Evolutionary conservation across 805 yeast genomes (phyloP).

Genomic region (Nakazawaea wickerhamii): DNA sequence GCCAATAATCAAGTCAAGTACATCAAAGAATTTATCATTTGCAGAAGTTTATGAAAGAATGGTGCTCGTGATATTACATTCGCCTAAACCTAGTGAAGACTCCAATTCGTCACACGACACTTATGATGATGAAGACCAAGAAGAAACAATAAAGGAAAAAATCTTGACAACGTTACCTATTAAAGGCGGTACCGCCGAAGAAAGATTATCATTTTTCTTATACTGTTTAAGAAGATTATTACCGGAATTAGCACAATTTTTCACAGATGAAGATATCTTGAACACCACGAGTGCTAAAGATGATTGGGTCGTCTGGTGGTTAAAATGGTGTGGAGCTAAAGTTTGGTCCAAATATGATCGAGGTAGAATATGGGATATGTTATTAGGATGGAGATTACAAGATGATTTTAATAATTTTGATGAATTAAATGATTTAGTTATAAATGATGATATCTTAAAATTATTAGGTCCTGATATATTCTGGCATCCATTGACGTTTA

Average conservation of each 20-base stretch:
- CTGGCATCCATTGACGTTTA: slow-evolving; percentile 43
- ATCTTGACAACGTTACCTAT: slow-evolving; percentile 37
- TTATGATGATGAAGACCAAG: slow-evolving; percentile 16
- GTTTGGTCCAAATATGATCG: slow-evolving; percentile 77
- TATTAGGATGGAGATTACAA: slow-evolving; percentile 68
- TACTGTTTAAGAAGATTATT: slow-evolving; percentile 53
- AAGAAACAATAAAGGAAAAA: slow-evolving; percentile 19
- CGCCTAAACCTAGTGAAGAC: slow-evolving; percentile 44
- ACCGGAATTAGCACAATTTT: slow-evolving; percentile 72
- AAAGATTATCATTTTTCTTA: slow-evolving; percentile 63
- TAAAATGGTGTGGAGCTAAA: slow-evolving; percentile 84
- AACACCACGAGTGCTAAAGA: slow-evolving; percentile 60
- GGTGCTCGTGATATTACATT: slow-evolving; percentile 68
- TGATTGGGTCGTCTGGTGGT: slow-evolving; percentile 94
- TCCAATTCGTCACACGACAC: neutral
- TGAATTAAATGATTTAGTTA: slow-evolving; percentile 16
- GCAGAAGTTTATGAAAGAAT: slow-evolving; percentile 70
- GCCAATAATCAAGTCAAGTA: neutral
- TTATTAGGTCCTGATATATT: slow-evolving; percentile 55
- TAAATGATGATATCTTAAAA: slow-evolving; percentile 18
- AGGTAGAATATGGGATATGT: slow-evolving; percentile 84
- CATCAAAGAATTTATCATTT: slow-evolving; percentile 42
- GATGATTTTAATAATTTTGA: slow-evolving; percentile 21
- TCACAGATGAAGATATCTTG: slow-evolving; percentile 75
- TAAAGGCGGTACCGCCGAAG: slow-evolving; percentile 61